A percentile compares a stretch with the other conserved stretches of the same genome.
Evolutionary conservation across 2,329 filamentous ascomycete genomes (phyloP).

Genomic region (Exophiala spinifera): DNA sequence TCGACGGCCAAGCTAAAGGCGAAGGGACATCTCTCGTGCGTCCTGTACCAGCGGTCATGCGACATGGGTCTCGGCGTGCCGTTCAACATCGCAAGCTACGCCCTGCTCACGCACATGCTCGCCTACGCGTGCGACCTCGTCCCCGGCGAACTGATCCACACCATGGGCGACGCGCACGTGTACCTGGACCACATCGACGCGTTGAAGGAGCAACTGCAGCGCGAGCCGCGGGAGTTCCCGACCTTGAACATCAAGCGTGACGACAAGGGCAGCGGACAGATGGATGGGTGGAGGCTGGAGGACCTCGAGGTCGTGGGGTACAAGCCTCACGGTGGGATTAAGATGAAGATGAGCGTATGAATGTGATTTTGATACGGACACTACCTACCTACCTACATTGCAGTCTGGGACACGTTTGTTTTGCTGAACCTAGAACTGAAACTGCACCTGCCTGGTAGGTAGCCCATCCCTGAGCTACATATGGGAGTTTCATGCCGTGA

Average conservation of each 20-base stretch:
- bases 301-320: conserved; percentile 88
- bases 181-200: conserved; percentile 92
- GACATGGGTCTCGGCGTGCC: conserved; percentile 97
- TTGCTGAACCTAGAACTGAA: too few species aligned
- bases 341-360: conserved; percentile 98
- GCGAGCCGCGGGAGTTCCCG: conserved; percentile 80
- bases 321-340: conserved; percentile 83
- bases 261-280: conserved; percentile 72
- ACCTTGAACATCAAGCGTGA: conserved; percentile 69
- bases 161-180: conserved; percentile 97
- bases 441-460: too few species aligned
- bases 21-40: conserved; percentile 74
- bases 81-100: conserved; percentile 96
- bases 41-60: conserved; percentile 89
- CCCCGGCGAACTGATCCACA: conserved; percentile 85
- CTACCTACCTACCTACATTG: background rate
- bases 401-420: too few species aligned
- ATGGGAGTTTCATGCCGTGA: too few species aligned
- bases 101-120: conserved; percentile 90
- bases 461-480: too few species aligned
- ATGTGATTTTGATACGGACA: too few species aligned
- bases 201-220: conserved; percentile 71
- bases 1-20: conserved; percentile 33
- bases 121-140: conserved; percentile 80
- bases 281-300: conserved; percentile 86